phyloP scores from a whole-genome alignment of 1,284 basidiomycete genomes.

The Tremellales sp. region DNA sequence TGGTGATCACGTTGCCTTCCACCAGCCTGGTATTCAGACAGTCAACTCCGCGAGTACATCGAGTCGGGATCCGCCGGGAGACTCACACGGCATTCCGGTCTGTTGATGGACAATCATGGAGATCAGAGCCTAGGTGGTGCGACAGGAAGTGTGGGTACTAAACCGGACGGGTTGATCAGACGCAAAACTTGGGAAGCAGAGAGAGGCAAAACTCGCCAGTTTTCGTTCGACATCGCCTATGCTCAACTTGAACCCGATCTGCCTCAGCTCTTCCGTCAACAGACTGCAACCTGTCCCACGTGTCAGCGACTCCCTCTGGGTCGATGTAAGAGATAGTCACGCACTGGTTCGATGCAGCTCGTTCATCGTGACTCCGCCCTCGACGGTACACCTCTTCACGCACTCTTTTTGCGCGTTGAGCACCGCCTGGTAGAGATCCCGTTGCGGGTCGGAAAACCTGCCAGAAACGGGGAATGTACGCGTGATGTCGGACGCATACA shows the following conservation, averaged over 20 bases:
- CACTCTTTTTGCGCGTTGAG: conserved; percentile 54
- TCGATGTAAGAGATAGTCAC: conserved; percentile 8
- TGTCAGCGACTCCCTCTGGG: neutral
- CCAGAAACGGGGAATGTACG: conserved; percentile 86
- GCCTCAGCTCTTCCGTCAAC: conserved; percentile 68
- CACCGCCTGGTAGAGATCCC: conserved; percentile 74
- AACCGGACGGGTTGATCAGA: conserved; percentile 9
- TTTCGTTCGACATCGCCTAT: conserved; percentile 69
- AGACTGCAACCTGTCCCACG: conserved; percentile 57
- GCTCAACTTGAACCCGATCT: conserved; percentile 72
- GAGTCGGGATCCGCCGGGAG: neutral
- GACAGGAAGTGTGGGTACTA: conserved; percentile 74
- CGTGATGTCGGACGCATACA: conserved; percentile 93
- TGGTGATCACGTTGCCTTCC: conserved; percentile 81
- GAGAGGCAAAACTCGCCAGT: conserved; percentile 56
- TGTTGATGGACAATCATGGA: conserved; percentile 52
- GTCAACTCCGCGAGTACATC: neutral
- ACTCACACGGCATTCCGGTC: conserved; percentile 45
- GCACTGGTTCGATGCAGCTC: conserved; percentile 70
- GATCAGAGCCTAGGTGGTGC: conserved; percentile 52
- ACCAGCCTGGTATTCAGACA: conserved; percentile 53
- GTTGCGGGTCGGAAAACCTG: conserved; percentile 72
- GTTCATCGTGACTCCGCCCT: conserved; percentile 59
- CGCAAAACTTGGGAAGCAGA: too few relatives aligned
- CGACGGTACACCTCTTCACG: conserved; percentile 52